These are phyloP conservation scores for Cladosporium phlei DNA, from an alignment of 2,329 filamentous ascomycete species.

Conservation along the genomic window DNA sequence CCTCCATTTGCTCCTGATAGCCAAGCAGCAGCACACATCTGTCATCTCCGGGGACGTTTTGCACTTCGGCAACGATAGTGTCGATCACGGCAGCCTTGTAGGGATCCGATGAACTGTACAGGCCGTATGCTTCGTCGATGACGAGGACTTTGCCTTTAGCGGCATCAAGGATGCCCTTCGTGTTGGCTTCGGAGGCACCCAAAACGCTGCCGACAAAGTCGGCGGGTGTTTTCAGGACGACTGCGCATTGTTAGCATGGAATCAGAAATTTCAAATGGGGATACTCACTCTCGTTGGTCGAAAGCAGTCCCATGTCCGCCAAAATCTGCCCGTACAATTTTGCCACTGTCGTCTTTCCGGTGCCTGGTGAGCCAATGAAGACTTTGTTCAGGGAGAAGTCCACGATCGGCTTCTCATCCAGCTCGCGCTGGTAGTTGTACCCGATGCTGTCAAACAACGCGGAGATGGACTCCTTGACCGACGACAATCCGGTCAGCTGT, in stretches of 20 bases:
- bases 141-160: constrained; percentile 70
- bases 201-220: constrained; percentile 65
- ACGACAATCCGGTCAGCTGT: constrained; percentile 52
- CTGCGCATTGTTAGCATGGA: constrained; percentile 33
- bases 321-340: constrained; percentile 68
- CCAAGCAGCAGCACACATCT: constrained; percentile 67
- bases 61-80: constrained; percentile 68
- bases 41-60: constrained; percentile 65
- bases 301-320: constrained; percentile 61
- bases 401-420: constrained; percentile 56
- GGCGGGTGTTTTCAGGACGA: constrained; percentile 66
- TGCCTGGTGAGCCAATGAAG: constrained; percentile 70
- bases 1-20: constrained; percentile 64
- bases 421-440: constrained; percentile 62
- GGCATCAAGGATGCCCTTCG: constrained; percentile 64
- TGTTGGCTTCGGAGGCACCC: constrained; percentile 65
- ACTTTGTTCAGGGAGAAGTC: constrained; percentile 63
- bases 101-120: constrained; percentile 47
- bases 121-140: constrained; percentile 74
- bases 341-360: constrained; percentile 71
- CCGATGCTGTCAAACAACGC: constrained; percentile 57
- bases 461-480: constrained; percentile 59
- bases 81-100: constrained; percentile 66
- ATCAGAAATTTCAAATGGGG: background rate
- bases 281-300: constrained; percentile 59